A percentile compares a stretch with the other conserved stretches of the same genome.
These are phyloP conservation scores for Aspergillus hiratsukae DNA, from an alignment of 2,329 filamentous ascomycete genomes.

Conservation along the genomic window DNA sequence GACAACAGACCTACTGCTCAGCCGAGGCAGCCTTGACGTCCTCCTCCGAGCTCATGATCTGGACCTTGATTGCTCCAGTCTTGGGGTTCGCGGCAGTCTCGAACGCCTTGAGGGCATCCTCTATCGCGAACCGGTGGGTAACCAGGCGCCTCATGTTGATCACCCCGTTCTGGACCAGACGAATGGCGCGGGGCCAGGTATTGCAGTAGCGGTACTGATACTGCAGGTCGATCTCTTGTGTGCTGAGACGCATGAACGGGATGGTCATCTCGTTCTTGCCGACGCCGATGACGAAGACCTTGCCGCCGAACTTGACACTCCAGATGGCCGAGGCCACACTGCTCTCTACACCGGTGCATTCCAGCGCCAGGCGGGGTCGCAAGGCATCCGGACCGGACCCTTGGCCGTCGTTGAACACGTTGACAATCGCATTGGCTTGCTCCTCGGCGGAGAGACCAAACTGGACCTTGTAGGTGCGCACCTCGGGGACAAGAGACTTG, in stretches of 20 bases:
- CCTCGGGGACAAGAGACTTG: slow-evolving; percentile 72
- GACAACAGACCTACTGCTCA: slow-evolving; percentile 22
- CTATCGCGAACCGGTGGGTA: slow-evolving; percentile 79
- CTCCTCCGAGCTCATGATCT: slow-evolving; percentile 60
- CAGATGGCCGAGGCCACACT: slow-evolving; percentile 83
- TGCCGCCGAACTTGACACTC: slow-evolving; percentile 89
- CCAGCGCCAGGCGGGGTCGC: slow-evolving; percentile 76
- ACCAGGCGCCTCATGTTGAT: slow-evolving; percentile 78
- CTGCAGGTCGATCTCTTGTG: slow-evolving; percentile 87
- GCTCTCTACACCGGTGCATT: slow-evolving; percentile 93
- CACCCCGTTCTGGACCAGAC: slow-evolving; percentile 77
- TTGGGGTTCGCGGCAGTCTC: slow-evolving; percentile 81
- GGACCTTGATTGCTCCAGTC: slow-evolving; percentile 95
- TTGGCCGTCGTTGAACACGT: slow-evolving; percentile 55
- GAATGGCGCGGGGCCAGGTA: slow-evolving; percentile 91
- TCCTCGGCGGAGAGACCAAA: slow-evolving; percentile 57
- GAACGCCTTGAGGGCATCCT: slow-evolving; percentile 86
- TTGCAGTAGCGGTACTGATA: slow-evolving; percentile 97
- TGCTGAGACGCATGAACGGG: slow-evolving; percentile 89
- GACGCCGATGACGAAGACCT: slow-evolving; percentile 94
- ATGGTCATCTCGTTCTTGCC: slow-evolving; percentile 94
- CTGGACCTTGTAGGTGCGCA: slow-evolving; percentile 63
- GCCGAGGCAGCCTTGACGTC: slow-evolving; percentile 33
- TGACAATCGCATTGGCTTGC: slow-evolving; percentile 63
- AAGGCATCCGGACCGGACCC: slow-evolving; percentile 49